Evolutionary conservation across 805 yeast genomes (phyloP).

Genomic region (Candida insectalens): DNA sequence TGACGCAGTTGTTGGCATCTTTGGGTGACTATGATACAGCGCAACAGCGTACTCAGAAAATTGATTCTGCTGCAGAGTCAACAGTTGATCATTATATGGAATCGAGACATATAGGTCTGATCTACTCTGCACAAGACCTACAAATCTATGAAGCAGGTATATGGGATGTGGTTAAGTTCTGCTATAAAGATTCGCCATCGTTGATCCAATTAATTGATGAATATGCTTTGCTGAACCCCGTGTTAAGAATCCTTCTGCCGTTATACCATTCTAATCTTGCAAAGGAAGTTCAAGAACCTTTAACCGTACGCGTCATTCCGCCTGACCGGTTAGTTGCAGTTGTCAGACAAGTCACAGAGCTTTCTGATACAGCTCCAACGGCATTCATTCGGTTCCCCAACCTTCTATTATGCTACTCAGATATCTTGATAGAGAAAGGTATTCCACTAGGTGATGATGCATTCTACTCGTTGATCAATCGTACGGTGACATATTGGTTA

Average conservation of each 20-base stretch:
- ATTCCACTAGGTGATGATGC: not conserved
- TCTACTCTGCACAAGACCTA: constrained; percentile 12
- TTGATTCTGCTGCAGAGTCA: constrained; percentile 9
- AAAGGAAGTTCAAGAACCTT: too few species aligned
- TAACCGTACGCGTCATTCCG: too few species aligned
- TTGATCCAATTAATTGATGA: constrained; percentile 10
- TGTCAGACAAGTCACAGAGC: too few species aligned
- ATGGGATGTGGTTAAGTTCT: constrained; percentile 12
- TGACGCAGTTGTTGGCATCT: constrained; percentile 11
- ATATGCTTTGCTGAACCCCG: constrained; percentile 16
- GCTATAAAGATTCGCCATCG: constrained; percentile 4
- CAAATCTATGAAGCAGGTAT: constrained; percentile 13
- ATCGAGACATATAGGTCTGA: constrained; percentile 7
- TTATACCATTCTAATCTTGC: too few species aligned
- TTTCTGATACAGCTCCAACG: too few species aligned
- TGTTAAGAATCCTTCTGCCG: constrained; percentile 18
- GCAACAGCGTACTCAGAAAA: constrained; percentile 3
- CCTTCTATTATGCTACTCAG: not conserved
- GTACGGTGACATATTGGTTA: not conserved
- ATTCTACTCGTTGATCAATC: not conserved
- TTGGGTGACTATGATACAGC: constrained; percentile 2
- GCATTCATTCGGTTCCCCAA: too few species aligned
- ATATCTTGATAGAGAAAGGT: not conserved
- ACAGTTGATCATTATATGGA: constrained; percentile 11
- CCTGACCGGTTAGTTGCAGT: too few species aligned